A percentile compares a stretch with the other conserved stretches of the same genome.
phyloP scores from a whole-genome alignment of 768 basidiomycete species.

The Tulasnella sp. region DNA sequence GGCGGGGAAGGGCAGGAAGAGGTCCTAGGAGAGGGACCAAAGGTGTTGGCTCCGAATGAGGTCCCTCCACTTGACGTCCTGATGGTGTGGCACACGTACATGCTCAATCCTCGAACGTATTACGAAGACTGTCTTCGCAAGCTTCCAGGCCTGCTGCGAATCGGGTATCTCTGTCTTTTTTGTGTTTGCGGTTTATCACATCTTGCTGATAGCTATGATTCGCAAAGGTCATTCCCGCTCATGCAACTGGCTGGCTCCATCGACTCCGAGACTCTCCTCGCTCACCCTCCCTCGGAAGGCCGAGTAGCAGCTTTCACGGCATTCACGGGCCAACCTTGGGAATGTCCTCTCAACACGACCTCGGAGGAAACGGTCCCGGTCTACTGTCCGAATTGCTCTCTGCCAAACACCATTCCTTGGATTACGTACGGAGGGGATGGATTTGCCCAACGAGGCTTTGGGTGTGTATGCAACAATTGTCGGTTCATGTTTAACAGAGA shows the following conservation, averaged over 20 bases:
- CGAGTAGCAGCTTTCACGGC: background rate
- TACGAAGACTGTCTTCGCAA: background rate
- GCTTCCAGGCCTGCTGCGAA: background rate
- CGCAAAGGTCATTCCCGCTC: conserved; percentile 24
- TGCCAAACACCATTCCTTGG: conserved; percentile 23
- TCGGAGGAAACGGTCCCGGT: background rate
- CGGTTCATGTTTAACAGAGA: conserved; percentile 13
- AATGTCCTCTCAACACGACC: background rate
- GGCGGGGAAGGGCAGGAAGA: conserved; percentile 3
- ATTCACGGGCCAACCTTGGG: conserved; percentile 24
- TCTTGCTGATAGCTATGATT: background rate
- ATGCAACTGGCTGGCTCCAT: conserved; percentile 21
- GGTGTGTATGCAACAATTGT: background rate
- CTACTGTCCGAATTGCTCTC: conserved; percentile 10
- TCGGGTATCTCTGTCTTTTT: background rate
- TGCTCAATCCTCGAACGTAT: conserved; percentile 30
- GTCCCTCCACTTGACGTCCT: conserved; percentile 31
- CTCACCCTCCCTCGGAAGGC: conserved; percentile 5
- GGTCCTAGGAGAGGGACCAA: background rate
- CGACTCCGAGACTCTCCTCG: background rate
- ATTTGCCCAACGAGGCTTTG: conserved; percentile 30
- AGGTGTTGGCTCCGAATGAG: background rate
- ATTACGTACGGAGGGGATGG: conserved; percentile 24
- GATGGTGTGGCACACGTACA: conserved; percentile 30
- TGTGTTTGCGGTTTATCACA: too few species aligned